Evolutionary conservation across 225 moss, liverwort and hornwort species (phyloP).

Genomic region (Marchantia paleacea): DNA sequence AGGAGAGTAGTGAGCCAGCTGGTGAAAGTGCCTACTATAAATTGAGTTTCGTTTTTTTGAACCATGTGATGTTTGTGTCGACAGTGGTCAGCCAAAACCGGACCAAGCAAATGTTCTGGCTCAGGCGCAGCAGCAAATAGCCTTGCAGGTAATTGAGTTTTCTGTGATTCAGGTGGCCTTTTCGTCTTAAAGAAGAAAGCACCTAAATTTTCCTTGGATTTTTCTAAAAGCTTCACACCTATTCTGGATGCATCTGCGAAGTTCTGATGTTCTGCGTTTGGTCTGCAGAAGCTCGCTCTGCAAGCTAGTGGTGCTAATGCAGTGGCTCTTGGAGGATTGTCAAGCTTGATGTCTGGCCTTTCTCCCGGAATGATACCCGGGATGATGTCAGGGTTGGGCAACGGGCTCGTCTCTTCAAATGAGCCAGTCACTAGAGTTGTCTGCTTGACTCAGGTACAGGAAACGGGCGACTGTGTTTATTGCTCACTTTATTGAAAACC

Average conservation of each 20-base stretch:
- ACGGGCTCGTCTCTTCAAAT: constrained; percentile 37
- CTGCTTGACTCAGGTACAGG: constrained; percentile 49
- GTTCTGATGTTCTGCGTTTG: neutral
- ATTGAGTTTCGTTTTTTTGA: neutral
- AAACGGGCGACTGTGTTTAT: neutral
- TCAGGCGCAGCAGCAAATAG: constrained; percentile 98
- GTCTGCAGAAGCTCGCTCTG: constrained; percentile 73
- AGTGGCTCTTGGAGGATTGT: constrained; percentile 78
- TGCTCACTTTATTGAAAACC: too few relatives aligned
- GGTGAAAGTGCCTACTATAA: neutral
- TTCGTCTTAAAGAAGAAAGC: neutral
- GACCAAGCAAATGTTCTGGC: constrained; percentile 85
- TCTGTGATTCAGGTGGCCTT: neutral
- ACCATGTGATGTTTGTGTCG: neutral
- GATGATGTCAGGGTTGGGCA: constrained; percentile 47
- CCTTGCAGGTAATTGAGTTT: constrained; percentile 58
- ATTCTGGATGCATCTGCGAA: neutral
- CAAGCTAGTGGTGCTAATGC: constrained; percentile 80
- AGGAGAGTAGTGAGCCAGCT: neutral
- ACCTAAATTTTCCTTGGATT: neutral
- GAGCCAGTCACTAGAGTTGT: constrained; percentile 52
- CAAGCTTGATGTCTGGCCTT: constrained; percentile 54
- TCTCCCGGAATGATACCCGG: constrained; percentile 49
- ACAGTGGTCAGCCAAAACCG: constrained; percentile 81
- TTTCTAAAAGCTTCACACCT: neutral